Evolutionary conservation across 129 eudicot species (phyloP), one percentile per base, ranked within the genome.

Genomic region (Chrysanthemum seticuspe): DNA sequence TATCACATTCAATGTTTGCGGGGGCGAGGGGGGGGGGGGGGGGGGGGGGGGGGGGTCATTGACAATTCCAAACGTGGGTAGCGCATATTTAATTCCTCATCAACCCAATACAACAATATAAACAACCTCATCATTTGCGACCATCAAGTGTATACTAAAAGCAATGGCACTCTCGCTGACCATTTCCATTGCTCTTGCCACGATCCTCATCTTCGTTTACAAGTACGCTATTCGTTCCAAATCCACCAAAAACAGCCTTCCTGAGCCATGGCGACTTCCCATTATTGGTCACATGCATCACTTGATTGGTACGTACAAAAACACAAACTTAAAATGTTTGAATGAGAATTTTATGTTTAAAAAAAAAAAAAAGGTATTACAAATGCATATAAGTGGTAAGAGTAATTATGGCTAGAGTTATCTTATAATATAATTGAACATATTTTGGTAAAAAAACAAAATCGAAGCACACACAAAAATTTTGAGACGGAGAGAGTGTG

Each of bases 211-310:
- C 34, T 1, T 76, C 18, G 16, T 76, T 52, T 76, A 59, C 64
- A 69, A 76, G 64, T 69, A 68, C 15, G 23, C 61, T 44, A 59
- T 64, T 76, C 75, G 63, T 29, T 63, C 49, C 18, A 69, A 62
- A 61, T 61, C 75, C 27, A 34, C 36, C 40, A 69, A 61, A 18
- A 76, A 76, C 7, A 63, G 1, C 55, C 75, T 68, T 18, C 75
- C 81, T 0, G 75, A 76, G 63, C 70, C 81, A 76, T 69, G 70
- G 70, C 34, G 81, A 60, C 81, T 69, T 55, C 81, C 81, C 13
- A 60, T 76, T 23, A 76, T 76, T 45, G 81, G 81, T 61, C 75
- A 76, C 63, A 69, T 76, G 81, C 81, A 76, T 60, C 81, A 76
- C 44, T 52, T 76, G 23, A 76, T 76, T 13, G 81, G 81, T 76